Percentiles rank a stretch among this genome's conserved stretches.
Evolutionary conservation across 164 flowering plant genomes (phyloP).

Genomic region (Chimonanthus salicifolius): DNA sequence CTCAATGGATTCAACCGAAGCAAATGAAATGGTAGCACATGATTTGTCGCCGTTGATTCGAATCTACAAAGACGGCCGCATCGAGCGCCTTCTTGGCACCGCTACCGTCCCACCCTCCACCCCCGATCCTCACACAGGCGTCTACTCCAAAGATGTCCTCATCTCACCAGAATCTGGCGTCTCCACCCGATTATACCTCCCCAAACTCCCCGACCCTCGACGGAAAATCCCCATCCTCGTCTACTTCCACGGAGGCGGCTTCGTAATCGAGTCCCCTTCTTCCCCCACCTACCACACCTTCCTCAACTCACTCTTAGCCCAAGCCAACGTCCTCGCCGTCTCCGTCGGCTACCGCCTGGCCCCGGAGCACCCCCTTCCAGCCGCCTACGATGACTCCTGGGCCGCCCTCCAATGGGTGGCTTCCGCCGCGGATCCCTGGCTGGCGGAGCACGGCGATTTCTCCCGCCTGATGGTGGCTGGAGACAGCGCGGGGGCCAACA

Average conservation of each 20-base stretch:
- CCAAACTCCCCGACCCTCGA: neutral
- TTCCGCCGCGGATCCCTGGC: conserved; percentile 35
- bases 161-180: conserved; percentile 7
- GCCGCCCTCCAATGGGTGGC: conserved; percentile 46
- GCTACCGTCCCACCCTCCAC: conserved; percentile 19
- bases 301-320: conserved; percentile 23
- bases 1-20: neutral
- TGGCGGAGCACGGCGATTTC: conserved; percentile 36
- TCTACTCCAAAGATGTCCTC: conserved; percentile 21
- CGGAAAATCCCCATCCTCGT: conserved; percentile 38
- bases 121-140: conserved; percentile 16
- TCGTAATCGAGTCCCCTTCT: conserved; percentile 39
- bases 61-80: conserved; percentile 22
- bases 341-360: conserved; percentile 56
- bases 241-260: conserved; percentile 59
- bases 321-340: conserved; percentile 27
- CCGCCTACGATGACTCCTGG: conserved; percentile 49
- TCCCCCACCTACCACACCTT: conserved; percentile 22
- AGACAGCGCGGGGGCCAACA: conserved; percentile 61
- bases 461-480: conserved; percentile 40
- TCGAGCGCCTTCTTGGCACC: conserved; percentile 18
- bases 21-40: neutral
- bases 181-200: conserved; percentile 22
- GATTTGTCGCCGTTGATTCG: conserved; percentile 13
- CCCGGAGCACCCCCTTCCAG: conserved; percentile 39